Conservation (phyloP, 176 grass and related monocot genomes). For the Carex parvula region DNA sequence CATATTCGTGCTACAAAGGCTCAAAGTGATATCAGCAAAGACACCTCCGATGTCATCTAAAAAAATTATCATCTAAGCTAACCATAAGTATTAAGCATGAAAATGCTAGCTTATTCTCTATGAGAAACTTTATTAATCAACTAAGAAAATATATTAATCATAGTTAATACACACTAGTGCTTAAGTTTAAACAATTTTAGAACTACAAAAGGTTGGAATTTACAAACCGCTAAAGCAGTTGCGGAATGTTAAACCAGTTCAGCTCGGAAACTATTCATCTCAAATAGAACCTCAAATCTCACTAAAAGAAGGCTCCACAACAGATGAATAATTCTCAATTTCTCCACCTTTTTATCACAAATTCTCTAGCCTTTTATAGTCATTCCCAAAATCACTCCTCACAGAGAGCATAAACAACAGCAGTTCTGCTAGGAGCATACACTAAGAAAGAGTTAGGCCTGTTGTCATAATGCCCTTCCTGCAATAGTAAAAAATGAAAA, state of each 20-base stretch:
- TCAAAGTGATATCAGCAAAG: background rate
- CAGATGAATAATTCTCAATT: background rate
- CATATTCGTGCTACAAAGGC: background rate
- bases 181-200: background rate
- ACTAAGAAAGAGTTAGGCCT: conserved; percentile 64
- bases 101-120: conserved; percentile 5
- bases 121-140: background rate
- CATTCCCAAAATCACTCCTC: conserved; percentile 34
- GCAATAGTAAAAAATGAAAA: conserved; percentile 15
- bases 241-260: conserved; percentile 7
- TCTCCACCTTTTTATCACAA: background rate
- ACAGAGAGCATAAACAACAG: conserved; percentile 74
- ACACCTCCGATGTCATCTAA: background rate
- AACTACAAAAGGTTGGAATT: conserved; percentile 17
- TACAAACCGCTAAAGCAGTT: conserved; percentile 4
- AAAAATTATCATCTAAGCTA: background rate
- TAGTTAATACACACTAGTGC: conserved; percentile 1
- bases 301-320: background rate
- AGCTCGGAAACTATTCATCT: conserved; percentile 3
- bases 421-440: conserved; percentile 83
- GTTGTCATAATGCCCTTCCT: conserved; percentile 77
- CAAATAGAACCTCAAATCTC: conserved; percentile 4
- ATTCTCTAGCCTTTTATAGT: background rate
- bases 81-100: background rate
- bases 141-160: background rate